phyloP scores from a whole-genome alignment of 495 filamentous ascomycete species.

The Aspergillus sparsus region DNA sequence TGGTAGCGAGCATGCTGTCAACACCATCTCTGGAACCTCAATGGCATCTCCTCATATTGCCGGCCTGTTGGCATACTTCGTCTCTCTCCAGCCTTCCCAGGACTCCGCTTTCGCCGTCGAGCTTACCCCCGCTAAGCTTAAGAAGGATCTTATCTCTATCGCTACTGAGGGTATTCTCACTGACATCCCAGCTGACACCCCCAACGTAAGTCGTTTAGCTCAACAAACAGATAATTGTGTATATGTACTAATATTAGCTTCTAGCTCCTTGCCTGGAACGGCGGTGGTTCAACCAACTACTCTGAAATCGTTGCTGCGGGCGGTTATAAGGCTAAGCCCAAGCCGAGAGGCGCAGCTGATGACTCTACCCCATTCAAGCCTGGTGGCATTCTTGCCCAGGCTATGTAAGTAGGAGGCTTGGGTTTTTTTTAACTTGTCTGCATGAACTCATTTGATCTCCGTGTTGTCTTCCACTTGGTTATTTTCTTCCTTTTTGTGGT shows the following conservation, averaged over 20 bases:
- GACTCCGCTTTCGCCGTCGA: constrained; percentile 88
- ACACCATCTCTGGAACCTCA: constrained; percentile 98
- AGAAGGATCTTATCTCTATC: constrained; percentile 80
- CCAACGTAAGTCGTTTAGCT: constrained; percentile 59
- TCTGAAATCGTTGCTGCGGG: constrained; percentile 74
- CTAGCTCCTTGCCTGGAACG: constrained; percentile 95
- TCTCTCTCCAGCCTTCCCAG: constrained; percentile 87
- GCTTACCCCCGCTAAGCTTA: constrained; percentile 92
- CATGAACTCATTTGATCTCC: background rate
- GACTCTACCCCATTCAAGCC: constrained; percentile 30
- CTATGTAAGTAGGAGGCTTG: constrained; percentile 10
- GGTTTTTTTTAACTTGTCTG: background rate
- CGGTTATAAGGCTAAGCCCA: constrained; percentile 39
- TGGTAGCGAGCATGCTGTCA: constrained; percentile 87
- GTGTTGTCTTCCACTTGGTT: background rate
- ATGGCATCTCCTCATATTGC: constrained; percentile 99
- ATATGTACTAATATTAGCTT: constrained; percentile 42
- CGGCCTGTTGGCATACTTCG: constrained; percentile 94
- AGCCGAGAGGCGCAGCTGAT: background rate
- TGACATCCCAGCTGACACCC: constrained; percentile 83
- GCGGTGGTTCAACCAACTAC: constrained; percentile 91
- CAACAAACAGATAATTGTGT: background rate
- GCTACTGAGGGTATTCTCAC: constrained; percentile 77
- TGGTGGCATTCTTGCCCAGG: constrained; percentile 24
- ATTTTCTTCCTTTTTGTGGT: constrained; percentile 9